These are phyloP conservation scores for Tylopilus vinaceipallidus DNA, from an alignment of 768 basidiomycete genomes.

Conservation along the genomic window DNA sequence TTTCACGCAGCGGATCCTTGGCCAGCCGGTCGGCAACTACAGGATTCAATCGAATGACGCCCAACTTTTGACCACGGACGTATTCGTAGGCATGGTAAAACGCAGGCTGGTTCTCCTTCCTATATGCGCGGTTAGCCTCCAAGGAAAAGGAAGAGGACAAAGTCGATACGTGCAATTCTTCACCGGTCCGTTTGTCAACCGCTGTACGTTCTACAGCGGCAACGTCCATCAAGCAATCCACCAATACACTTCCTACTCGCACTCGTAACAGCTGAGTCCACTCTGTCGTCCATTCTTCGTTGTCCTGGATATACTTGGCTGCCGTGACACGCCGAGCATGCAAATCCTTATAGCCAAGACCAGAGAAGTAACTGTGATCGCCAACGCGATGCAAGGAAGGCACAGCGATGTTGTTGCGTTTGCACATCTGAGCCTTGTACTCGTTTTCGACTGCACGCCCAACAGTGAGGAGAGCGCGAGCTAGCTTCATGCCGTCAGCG, in stretches of 20 bases:
- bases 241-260: slow-evolving; percentile 77
- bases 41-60: slow-evolving; percentile 84
- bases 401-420: slow-evolving; percentile 54
- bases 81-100: slow-evolving; percentile 94
- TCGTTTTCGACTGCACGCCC: slow-evolving; percentile 88
- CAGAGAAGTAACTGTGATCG: slow-evolving; percentile 50
- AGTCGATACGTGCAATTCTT: slow-evolving; percentile 49
- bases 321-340: slow-evolving; percentile 65
- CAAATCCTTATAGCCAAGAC: slow-evolving; percentile 58
- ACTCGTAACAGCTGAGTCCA: slow-evolving; percentile 82
- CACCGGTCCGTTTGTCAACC: slow-evolving; percentile 55
- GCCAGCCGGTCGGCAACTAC: slow-evolving; percentile 75
- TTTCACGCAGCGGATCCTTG: slow-evolving; percentile 63
- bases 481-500: slow-evolving; percentile 85
- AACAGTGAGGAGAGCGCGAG: slow-evolving; percentile 74
- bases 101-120: slow-evolving; percentile 80
- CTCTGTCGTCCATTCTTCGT: slow-evolving; percentile 70
- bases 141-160: not conserved
- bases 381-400: slow-evolving; percentile 33
- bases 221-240: slow-evolving; percentile 81
- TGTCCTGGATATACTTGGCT: slow-evolving; percentile 60
- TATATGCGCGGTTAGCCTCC: slow-evolving; percentile 26
- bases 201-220: slow-evolving; percentile 70
- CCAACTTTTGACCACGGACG: slow-evolving; percentile 89
- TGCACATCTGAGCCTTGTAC: slow-evolving; percentile 82